These are phyloP conservation scores for Backusella psychrophila DNA, from an alignment of 192 early-diverging fungal genomes.

Conservation along the genomic window DNA sequence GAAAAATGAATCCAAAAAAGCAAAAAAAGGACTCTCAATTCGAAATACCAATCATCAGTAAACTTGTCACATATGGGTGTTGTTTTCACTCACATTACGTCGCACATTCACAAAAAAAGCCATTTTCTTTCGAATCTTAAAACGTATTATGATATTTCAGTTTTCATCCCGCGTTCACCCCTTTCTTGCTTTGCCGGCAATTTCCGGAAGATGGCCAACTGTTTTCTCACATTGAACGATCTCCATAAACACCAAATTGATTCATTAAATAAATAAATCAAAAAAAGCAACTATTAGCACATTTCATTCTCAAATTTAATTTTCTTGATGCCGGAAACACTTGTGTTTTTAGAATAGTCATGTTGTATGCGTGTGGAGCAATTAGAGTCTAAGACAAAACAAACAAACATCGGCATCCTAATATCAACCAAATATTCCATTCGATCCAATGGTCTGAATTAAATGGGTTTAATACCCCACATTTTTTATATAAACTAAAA, in stretches of 20 bases:
- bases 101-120: not conserved
- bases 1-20: not conserved
- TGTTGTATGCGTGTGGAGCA: not conserved
- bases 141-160: not conserved
- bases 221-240: not conserved
- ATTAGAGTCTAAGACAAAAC: constrained; percentile 2
- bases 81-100: not conserved
- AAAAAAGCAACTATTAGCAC: not conserved
- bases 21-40: not conserved
- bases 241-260: not conserved
- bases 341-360: constrained; percentile 9
- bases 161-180: not conserved
- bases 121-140: not conserved
- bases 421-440: not conserved
- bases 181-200: not conserved
- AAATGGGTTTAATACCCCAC: not conserved
- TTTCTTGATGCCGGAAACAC: not conserved
- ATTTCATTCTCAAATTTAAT: not conserved
- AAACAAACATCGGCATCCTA: not conserved
- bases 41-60: not conserved
- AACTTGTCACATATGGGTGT: not conserved
- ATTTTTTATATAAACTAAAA: not conserved
- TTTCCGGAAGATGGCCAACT: not conserved
- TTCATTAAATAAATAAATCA: not conserved
- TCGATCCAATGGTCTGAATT: not conserved